Percentiles rank a stretch among this genome's conserved stretches.
phyloP scores from a whole-genome alignment of 768 basidiomycete genomes.

The Mycena crocata region DNA sequence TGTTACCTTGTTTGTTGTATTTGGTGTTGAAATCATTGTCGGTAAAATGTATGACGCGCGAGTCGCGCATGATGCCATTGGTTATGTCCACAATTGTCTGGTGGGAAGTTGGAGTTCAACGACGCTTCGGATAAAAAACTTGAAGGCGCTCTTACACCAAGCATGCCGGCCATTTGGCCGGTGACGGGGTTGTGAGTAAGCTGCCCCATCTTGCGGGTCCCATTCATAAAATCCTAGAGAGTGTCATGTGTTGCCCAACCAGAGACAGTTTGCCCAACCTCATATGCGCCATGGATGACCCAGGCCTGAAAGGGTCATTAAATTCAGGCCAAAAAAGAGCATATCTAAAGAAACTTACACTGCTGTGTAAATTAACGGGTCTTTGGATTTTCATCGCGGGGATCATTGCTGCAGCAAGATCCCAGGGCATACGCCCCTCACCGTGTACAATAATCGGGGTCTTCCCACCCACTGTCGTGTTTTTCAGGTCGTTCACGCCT shows the following conservation, averaged over 20 bases:
- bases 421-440: conserved; percentile 34
- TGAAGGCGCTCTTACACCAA: conserved; percentile 17
- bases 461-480: background rate
- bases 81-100: conserved; percentile 27
- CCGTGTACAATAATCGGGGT: background rate
- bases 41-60: conserved; percentile 31
- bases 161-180: conserved; percentile 10
- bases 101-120: background rate
- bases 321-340: background rate
- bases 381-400: conserved; percentile 14
- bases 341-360: conserved; percentile 9
- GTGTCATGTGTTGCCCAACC: background rate
- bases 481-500: background rate
- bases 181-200: background rate
- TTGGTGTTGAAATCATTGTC: conserved; percentile 17
- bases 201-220: conserved; percentile 17
- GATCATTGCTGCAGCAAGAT: conserved; percentile 24
- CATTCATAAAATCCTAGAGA: conserved; percentile 26
- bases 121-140: background rate
- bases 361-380: conserved; percentile 9
- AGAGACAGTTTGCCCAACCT: conserved; percentile 3
- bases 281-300: conserved; percentile 34
- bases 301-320: conserved; percentile 27
- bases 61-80: conserved; percentile 35
- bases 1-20: conserved; percentile 34